Evolutionary conservation across 352 stramenopile genomes (phyloP).

Genomic region (Pythium coloratum): DNA sequence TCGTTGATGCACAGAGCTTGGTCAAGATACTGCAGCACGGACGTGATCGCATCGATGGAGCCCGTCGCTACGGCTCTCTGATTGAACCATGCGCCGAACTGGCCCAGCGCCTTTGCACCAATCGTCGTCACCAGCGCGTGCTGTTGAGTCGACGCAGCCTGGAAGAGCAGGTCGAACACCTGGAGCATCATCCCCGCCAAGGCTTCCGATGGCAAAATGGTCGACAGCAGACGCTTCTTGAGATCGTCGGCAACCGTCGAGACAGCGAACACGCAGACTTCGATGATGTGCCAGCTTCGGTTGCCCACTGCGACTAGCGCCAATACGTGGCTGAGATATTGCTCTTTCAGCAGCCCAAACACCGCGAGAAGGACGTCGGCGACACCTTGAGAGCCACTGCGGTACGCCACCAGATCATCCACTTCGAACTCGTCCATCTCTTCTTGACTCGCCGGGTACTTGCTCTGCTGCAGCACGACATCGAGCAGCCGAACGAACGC

Average conservation of each 20-base stretch:
- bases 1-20: slow-evolving; percentile 34
- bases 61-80: slow-evolving; percentile 31
- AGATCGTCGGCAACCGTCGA: slow-evolving; percentile 59
- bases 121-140: slow-evolving; percentile 48
- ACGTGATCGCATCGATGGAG: slow-evolving; percentile 41
- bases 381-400: slow-evolving; percentile 59
- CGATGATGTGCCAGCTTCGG: slow-evolving; percentile 49
- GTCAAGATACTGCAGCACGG: slow-evolving; percentile 61
- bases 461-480: slow-evolving; percentile 60
- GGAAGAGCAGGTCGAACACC: slow-evolving; percentile 44
- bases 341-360: slow-evolving; percentile 54
- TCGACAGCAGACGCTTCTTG: slow-evolving; percentile 44
- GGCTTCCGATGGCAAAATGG: slow-evolving; percentile 9
- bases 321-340: slow-evolving; percentile 46
- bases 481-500: slow-evolving; percentile 58
- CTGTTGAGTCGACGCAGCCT: slow-evolving; percentile 16
- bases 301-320: slow-evolving; percentile 22
- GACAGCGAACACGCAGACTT: slow-evolving; percentile 58
- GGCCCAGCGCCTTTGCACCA: slow-evolving; percentile 50
- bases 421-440: slow-evolving; percentile 63
- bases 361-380: slow-evolving; percentile 53
- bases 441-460: slow-evolving; percentile 41
- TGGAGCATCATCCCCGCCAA: slow-evolving; percentile 51
- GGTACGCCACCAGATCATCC: slow-evolving; percentile 60
- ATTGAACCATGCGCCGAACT: slow-evolving; percentile 64